Conservation (phyloP, 805 yeast genomes). For the Tetrapisispora pingtungensis region DNA sequence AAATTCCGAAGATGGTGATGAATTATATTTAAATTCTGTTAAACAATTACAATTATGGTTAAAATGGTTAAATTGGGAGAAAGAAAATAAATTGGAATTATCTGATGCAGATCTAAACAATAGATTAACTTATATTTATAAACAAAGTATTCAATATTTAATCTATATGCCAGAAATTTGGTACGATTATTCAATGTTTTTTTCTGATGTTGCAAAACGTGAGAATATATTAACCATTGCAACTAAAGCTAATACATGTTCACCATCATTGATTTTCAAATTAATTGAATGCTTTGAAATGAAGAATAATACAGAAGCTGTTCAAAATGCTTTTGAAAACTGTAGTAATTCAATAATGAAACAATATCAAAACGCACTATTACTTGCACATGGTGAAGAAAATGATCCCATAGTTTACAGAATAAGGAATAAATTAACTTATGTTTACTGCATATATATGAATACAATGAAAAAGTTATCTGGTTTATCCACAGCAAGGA, state of each 20-base stretch:
- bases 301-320: slow-evolving; percentile 39
- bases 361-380: slow-evolving; percentile 25
- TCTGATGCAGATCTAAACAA: slow-evolving; percentile 39
- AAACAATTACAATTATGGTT: slow-evolving; percentile 48
- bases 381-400: slow-evolving; percentile 6
- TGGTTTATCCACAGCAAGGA: slow-evolving; percentile 65
- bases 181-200: slow-evolving; percentile 31
- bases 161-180: slow-evolving; percentile 29
- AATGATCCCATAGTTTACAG: slow-evolving; percentile 8
- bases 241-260: slow-evolving; percentile 53
- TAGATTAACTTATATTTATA: slow-evolving; percentile 63
- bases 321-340: slow-evolving; percentile 39
- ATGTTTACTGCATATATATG: slow-evolving; percentile 61
- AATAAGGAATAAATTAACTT: slow-evolving; percentile 36
- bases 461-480: slow-evolving; percentile 55
- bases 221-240: slow-evolving; percentile 41
- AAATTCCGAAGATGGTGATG: slow-evolving; percentile 6
- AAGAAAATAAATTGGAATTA: slow-evolving; percentile 54
- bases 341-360: slow-evolving; percentile 40
- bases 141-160: slow-evolving; percentile 44
- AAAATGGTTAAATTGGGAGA: slow-evolving; percentile 74
- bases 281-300: slow-evolving; percentile 63
- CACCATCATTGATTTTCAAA: slow-evolving; percentile 56
- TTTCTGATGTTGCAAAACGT: slow-evolving; percentile 14
- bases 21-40: slow-evolving; percentile 5